Percentiles rank a stretch among this genome's conserved stretches.
Evolutionary conservation across 2,329 filamentous ascomycete genomes (phyloP).

Genomic region (Botrytis sinoallii): DNA sequence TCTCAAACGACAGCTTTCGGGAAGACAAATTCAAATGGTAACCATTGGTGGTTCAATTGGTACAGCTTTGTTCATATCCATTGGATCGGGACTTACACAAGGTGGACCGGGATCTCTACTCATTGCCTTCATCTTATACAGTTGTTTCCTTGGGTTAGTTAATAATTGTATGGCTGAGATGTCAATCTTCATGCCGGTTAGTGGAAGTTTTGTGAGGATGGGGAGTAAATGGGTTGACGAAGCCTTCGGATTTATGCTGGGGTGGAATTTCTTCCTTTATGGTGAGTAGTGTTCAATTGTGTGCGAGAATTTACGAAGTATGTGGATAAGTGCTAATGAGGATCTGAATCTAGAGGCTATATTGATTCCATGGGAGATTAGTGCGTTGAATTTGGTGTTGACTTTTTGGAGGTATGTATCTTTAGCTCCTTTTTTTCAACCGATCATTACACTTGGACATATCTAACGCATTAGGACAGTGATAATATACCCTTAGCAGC

Average conservation of each 20-base stretch:
- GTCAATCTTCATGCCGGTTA: slow-evolving; percentile 53
- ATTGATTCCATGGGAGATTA: slow-evolving; percentile 40
- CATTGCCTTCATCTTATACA: slow-evolving; percentile 46
- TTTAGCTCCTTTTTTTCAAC: not conserved
- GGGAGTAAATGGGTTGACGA: slow-evolving; percentile 53
- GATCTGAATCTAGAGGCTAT: slow-evolving; percentile 22
- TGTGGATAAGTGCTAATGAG: not conserved
- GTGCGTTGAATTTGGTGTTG: slow-evolving; percentile 42
- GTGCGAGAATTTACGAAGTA: not conserved
- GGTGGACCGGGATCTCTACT: slow-evolving; percentile 42
- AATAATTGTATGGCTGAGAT: slow-evolving; percentile 47
- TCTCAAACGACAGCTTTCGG: slow-evolving; percentile 40
- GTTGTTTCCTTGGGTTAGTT: slow-evolving; percentile 41
- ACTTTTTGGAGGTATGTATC: slow-evolving; percentile 43
- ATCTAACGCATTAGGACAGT: slow-evolving; percentile 14
- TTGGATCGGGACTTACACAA: slow-evolving; percentile 41
- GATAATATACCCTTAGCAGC: slow-evolving; percentile 40
- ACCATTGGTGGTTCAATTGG: slow-evolving; percentile 48
- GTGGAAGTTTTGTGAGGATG: slow-evolving; percentile 52
- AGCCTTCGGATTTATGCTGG: slow-evolving; percentile 52
- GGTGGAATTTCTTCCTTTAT: slow-evolving; percentile 63
- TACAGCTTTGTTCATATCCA: slow-evolving; percentile 48
- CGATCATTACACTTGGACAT: not conserved
- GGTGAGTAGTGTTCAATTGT: slow-evolving; percentile 30
- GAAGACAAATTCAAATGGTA: slow-evolving; percentile 49